These are phyloP conservation scores for Brassica cretica DNA, from an alignment of 345 rosid species.

Conservation along the genomic window DNA sequence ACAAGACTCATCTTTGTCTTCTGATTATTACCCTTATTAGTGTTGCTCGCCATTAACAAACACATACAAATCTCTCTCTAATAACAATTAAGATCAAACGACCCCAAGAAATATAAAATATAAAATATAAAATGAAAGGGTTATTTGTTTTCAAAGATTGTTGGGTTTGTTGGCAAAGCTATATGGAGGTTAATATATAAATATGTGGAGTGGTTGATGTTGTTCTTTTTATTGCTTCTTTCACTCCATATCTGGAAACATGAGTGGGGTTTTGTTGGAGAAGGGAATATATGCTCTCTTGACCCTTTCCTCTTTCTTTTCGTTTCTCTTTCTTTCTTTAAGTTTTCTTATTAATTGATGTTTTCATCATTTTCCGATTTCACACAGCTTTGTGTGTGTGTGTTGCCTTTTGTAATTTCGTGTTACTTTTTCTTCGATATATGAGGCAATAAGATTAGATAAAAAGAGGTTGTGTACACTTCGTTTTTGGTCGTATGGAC, in stretches of 20 bases:
- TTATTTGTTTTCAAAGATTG: constrained; percentile 33
- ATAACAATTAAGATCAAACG: constrained; percentile 4
- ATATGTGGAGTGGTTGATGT: constrained; percentile 44
- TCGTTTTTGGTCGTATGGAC: constrained; percentile 32
- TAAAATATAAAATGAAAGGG: constrained; percentile 7
- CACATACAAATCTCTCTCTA: constrained; percentile 28
- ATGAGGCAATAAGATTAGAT: constrained; percentile 56
- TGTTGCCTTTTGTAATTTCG: constrained; percentile 27
- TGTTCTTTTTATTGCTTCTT: constrained; percentile 40
- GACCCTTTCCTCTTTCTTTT: constrained; percentile 45
- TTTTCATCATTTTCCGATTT: constrained; percentile 30
- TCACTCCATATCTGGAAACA: constrained; percentile 82
- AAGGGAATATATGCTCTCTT: constrained; percentile 82
- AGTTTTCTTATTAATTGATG: constrained; percentile 35
- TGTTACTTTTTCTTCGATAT: constrained; percentile 50
- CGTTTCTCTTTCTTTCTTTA: constrained; percentile 37
- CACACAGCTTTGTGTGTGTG: constrained; percentile 25
- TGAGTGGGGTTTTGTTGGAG: constrained; percentile 66
- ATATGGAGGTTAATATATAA: constrained; percentile 26
- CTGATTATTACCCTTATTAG: constrained; percentile 18
- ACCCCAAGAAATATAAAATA: constrained; percentile 7
- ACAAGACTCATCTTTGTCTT: constrained; percentile 68
- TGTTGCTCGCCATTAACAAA: constrained; percentile 34
- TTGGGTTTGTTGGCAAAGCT: constrained; percentile 41
- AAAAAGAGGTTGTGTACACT: constrained; percentile 21